Conservation (phyloP, 305 asterid species). For the Rubia peregrina region DNA sequence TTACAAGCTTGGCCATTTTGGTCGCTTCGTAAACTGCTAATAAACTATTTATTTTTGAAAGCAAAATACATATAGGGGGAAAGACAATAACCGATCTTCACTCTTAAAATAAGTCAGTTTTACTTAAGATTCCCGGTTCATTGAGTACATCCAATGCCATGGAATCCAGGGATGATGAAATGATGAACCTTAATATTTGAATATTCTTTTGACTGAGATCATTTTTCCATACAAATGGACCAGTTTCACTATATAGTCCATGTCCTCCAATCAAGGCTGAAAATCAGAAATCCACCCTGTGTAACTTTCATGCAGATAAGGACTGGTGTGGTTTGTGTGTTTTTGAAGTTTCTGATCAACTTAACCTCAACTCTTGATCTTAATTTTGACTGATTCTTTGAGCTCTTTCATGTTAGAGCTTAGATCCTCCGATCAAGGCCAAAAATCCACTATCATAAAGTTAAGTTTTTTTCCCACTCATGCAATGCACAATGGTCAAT, state of each 20-base stretch:
- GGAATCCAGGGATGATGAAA: background rate
- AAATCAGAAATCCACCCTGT: background rate
- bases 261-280: background rate
- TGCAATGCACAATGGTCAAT: slow-evolving; percentile 15
- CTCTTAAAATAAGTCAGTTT: too few relatives aligned
- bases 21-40: too few relatives aligned
- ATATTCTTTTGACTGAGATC: background rate
- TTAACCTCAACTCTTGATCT: background rate
- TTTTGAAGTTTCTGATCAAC: background rate
- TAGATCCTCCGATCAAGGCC: background rate
- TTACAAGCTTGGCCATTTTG: too few relatives aligned
- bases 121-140: too few relatives aligned
- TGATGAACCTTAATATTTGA: background rate
- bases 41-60: too few relatives aligned
- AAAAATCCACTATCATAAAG: slow-evolving; percentile 7
- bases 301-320: background rate
- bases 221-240: background rate
- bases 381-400: slow-evolving; percentile 2
- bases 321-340: background rate
- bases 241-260: background rate
- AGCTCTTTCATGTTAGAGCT: background rate
- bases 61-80: too few relatives aligned
- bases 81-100: too few relatives aligned
- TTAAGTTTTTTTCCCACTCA: slow-evolving; percentile 14
- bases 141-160: too few relatives aligned